Evolutionary conservation across 805 yeast genomes (phyloP), one percentile per base, ranked within the genome.

Genomic region (Schwanniomyces pseudopolymorphus): DNA sequence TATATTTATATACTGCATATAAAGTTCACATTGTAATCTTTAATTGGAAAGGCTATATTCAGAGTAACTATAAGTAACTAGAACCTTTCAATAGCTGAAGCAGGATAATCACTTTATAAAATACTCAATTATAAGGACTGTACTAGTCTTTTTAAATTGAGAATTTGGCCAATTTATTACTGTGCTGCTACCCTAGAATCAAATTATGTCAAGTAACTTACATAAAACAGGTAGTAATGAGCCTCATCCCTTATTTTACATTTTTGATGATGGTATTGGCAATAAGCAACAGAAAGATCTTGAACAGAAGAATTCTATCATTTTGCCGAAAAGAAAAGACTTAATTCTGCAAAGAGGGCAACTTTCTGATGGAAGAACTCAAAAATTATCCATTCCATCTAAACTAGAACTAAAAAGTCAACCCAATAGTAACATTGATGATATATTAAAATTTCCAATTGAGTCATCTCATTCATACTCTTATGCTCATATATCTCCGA

Each of bases 401-500:
- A 36, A 36, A 33, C 7, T 20, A 36, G 25, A 16, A 14, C 10
- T 19, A 10, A 22, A 13, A 38, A 25, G 14, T 13, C 28, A 24
- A 26, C 4, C 28, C 6, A 9, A 13, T 16, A 24, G 14, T n/a
- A 42, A 38, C 26, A 33, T 47, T 19, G 43, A 50, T 16, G 77
- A 84, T 45, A 72, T 86, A 16, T 60, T 83, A 33, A 77, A 74
- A 50, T 85, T 88, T 58, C 89, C 92, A 4, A 81, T 83, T 21
- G 90, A 86, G 54, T 86, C 94, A 10, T 80, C 94, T 1, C 91
- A 87, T 60, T 86, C 95, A 1, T 89, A 86, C 59, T 87, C 96
- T 0, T 89, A 89, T 61, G 89, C 94, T 2, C 87, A 86, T 44
- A 67, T 88, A 46, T 84, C 92, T 1, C 94, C 91, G 8, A 86